phyloP scores from a whole-genome alignment of 768 basidiomycete species.

The Auricularia heimuer region DNA sequence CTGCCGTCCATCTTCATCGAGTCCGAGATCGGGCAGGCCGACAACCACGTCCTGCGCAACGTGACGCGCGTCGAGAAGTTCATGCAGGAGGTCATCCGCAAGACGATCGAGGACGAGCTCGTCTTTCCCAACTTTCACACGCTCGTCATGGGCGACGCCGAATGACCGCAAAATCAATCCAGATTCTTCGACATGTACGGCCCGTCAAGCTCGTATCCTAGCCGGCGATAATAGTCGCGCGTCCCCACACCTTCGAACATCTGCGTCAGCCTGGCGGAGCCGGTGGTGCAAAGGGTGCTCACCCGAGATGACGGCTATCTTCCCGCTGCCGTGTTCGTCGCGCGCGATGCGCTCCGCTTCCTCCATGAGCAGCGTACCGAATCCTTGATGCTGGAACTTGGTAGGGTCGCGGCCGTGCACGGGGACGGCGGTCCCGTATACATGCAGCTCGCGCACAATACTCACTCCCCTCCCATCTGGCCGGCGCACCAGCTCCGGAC shows the following conservation, averaged over 20 bases:
- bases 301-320: conserved; percentile 97
- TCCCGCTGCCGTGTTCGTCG: conserved; percentile 93
- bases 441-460: conserved; percentile 92
- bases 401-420: conserved; percentile 97
- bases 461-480: conserved; percentile 67
- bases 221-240: conserved; percentile 88
- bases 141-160: conserved; percentile 12
- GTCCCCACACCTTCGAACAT: conserved; percentile 72
- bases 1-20: conserved; percentile 86
- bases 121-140: conserved; percentile 97
- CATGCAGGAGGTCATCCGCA: conserved; percentile 90
- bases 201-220: conserved; percentile 91
- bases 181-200: conserved; percentile 95
- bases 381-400: conserved; percentile 97
- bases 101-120: conserved; percentile 89
- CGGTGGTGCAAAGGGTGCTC: conserved; percentile 17
- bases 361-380: conserved; percentile 96
- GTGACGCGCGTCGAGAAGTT: conserved; percentile 92
- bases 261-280: conserved; percentile 2
- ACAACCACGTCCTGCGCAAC: conserved; percentile 93
- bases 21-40: conserved; percentile 91
- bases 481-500: conserved; percentile 71
- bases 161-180: conserved; percentile 3
- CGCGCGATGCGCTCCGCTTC: conserved; percentile 96
- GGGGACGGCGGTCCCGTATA: conserved; percentile 96